Conservation (phyloP, 2,329 filamentous ascomycete species). For the Tolypocladium capitatum region DNA sequence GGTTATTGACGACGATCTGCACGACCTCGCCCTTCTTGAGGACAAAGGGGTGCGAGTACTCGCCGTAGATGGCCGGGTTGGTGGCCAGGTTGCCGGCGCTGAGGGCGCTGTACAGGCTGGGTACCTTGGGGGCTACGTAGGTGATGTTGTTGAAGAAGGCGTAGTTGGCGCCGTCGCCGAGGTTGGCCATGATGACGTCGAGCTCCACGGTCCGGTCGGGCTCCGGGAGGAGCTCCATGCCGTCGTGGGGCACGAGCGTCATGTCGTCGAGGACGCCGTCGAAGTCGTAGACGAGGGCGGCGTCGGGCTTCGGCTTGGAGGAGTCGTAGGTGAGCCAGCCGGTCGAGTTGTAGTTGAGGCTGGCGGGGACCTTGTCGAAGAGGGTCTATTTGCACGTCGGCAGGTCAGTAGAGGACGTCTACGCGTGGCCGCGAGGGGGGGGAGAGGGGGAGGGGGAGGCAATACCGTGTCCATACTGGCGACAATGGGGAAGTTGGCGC, state of each 20-base stretch:
- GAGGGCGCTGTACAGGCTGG: slow-evolving; percentile 65
- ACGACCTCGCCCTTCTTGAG: slow-evolving; percentile 55
- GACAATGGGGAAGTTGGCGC: slow-evolving; percentile 53
- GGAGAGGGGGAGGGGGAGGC: too few species aligned
- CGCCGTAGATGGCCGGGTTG: slow-evolving; percentile 51
- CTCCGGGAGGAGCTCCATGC: slow-evolving; percentile 42
- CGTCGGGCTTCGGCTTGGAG: slow-evolving; percentile 28
- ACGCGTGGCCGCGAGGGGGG: too few species aligned
- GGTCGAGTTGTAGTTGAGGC: slow-evolving; percentile 55
- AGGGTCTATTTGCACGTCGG: slow-evolving; percentile 29
- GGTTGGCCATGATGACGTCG: slow-evolving; percentile 47
- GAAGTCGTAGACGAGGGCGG: slow-evolving; percentile 46
- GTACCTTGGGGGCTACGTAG: slow-evolving; percentile 62
- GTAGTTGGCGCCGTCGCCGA: slow-evolving; percentile 45
- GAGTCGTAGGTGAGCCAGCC: slow-evolving; percentile 50
- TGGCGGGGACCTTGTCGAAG: slow-evolving; percentile 54
- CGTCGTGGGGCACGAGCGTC: slow-evolving; percentile 54
- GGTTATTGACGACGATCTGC: slow-evolving; percentile 66
- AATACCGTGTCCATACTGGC: slow-evolving; percentile 55
- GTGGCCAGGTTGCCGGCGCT: slow-evolving; percentile 45
- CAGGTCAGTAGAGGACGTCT: neutral
- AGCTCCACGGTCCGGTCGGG: slow-evolving; percentile 53
- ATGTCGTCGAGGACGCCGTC: slow-evolving; percentile 58
- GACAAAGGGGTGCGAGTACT: slow-evolving; percentile 52
- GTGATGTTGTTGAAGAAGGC: slow-evolving; percentile 68